Base-by-base conservation (phyloP, 768 basidiomycete species). In the Pisolithus sp. region DNA sequence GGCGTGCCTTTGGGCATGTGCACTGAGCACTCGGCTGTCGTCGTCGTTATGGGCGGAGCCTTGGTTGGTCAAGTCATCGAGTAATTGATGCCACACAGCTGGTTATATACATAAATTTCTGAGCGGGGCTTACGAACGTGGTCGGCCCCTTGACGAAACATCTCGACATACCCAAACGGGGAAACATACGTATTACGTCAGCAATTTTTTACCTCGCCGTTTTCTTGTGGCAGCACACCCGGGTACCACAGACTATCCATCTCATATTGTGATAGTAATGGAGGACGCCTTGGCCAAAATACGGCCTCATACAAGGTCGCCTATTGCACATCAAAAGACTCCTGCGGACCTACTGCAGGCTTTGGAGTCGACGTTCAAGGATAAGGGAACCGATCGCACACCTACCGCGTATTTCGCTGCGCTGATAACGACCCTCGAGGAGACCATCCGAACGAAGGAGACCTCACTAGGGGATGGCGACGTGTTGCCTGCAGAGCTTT, bases 361-460 rank as follows among this genome's bases (percentile, higher is more conserved):
- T 2, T 74, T 98, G 58, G 95, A 98, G 69, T 77, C 82, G 15
- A 90, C 85, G 38, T 79, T 85, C 58, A 71, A 76, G 58, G 87
- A 90, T 60, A 84, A 86, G 60, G 73, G 72, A 54, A 75, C 84
- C 7, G 83, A 86, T 49, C 69, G 72, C 38, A 77, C 86, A 7
- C 77, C 94, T 7, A 93, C 92, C 1, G 95, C 96, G 28, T 98
- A 97, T 73, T 96, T 94, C 69, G 90, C 93, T n/a, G 86, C 89
- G 3, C 76, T 95, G 53, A 73, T 91, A 46, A 92, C 91, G 12
- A 87, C 89, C 7, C 76, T 95, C 28, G 87, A 91, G 61, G 82
- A 85, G 53, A 83, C 85, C 10, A 67, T 92, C 23, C 81, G 83
- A 70, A 84, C 77, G 63, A 76, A 73, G 59, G 76, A 75, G 59